phyloP scores from a whole-genome alignment of 2,329 filamentous ascomycete species.

The Paecilomyces fulvus region DNA sequence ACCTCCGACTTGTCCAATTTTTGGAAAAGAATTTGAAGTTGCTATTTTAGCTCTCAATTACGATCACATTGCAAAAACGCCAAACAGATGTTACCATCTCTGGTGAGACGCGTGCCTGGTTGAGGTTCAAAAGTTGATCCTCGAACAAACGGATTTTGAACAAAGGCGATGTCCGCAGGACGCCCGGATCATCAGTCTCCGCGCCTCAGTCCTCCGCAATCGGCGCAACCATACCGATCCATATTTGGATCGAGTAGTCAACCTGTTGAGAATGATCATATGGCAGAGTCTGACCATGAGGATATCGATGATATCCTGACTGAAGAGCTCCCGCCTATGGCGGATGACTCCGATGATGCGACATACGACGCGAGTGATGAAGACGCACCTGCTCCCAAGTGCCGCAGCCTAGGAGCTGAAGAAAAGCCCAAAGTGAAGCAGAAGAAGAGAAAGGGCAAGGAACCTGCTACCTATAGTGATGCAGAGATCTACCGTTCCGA shows the following conservation, averaged over 20 bases:
- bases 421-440: neutral
- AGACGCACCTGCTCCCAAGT: slow-evolving; percentile 1
- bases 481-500: slow-evolving; percentile 5
- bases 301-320: slow-evolving; percentile 12
- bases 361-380: slow-evolving; percentile 15
- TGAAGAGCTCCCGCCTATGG: slow-evolving; percentile 9
- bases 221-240: slow-evolving; percentile 21
- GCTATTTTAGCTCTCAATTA: too few relatives aligned
- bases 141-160: neutral
- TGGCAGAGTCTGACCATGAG: slow-evolving; percentile 10
- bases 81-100: neutral
- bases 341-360: slow-evolving; percentile 16
- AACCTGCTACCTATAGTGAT: neutral
- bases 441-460: neutral
- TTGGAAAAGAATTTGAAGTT: neutral
- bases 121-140: neutral
- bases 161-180: neutral
- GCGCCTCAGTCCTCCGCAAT: slow-evolving; percentile 13
- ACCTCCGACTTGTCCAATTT: neutral
- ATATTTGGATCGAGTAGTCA: slow-evolving; percentile 20
- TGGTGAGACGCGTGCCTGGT: neutral
- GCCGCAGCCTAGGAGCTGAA: neutral
- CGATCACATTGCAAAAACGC: too few relatives aligned
- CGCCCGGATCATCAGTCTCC: neutral
- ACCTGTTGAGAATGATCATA: slow-evolving; percentile 7